Percentiles rank a stretch among this genome's conserved stretches.
Evolutionary conservation across 257 asterid genomes (phyloP).

Genomic region (Verbascum thapsus): DNA sequence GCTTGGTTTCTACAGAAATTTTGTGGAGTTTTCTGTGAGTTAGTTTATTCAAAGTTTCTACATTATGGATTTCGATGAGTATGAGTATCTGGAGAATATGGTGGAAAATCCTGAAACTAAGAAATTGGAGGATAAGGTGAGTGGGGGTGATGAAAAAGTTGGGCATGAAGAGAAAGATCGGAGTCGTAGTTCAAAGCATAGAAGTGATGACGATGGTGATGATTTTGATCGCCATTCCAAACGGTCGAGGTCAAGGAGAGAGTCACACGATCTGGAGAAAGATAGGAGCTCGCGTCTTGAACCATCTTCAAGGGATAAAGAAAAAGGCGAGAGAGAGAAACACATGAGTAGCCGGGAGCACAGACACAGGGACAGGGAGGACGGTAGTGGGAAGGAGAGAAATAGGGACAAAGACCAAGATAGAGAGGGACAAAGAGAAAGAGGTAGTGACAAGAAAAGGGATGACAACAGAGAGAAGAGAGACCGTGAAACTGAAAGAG

Average conservation of each 20-base stretch:
- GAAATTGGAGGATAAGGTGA: constrained; percentile 41
- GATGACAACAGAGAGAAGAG: constrained; percentile 42
- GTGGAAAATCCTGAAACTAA: constrained; percentile 52
- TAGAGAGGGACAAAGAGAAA: constrained; percentile 27
- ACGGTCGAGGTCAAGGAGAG: constrained; percentile 48
- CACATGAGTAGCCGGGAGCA: constrained; percentile 39
- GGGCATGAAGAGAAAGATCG: constrained; percentile 43
- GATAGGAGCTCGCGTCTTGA: constrained; percentile 43
- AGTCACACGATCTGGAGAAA: constrained; percentile 42
- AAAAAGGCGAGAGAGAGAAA: constrained; percentile 44
- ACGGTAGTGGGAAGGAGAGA: constrained; percentile 41
- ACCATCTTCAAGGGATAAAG: constrained; percentile 48
- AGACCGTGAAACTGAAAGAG: constrained; percentile 49
- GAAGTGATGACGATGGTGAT: constrained; percentile 42
- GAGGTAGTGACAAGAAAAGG: constrained; percentile 44
- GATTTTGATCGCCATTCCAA: constrained; percentile 41
- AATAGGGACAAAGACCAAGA: constrained; percentile 36
- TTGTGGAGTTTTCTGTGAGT: constrained; percentile 13
- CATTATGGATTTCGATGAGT: constrained; percentile 63
- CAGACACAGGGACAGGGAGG: constrained; percentile 42
- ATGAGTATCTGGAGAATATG: constrained; percentile 51
- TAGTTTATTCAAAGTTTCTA: constrained; percentile 2
- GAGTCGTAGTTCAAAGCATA: constrained; percentile 49
- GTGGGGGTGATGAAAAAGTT: constrained; percentile 36
- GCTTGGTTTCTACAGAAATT: constrained; percentile 21